Evolutionary conservation across 129 eudicot species (phyloP), one percentile per base, ranked within the genome.

Genomic region (Artemisia tridentata): DNA sequence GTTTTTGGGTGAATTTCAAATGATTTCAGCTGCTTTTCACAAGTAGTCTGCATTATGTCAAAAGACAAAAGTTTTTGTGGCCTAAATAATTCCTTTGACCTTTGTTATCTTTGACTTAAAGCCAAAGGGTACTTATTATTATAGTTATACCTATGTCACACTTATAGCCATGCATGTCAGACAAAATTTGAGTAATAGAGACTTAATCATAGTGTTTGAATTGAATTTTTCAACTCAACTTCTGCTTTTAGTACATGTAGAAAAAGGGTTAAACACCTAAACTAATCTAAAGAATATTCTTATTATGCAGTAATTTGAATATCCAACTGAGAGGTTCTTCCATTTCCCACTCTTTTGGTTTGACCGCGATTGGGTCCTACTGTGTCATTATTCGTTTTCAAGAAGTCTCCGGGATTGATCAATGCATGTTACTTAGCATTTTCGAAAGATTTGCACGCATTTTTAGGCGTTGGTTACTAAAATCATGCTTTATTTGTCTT

Each of bases 81-180:
- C 77, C 70, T 73, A 65, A 81, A 84, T 84, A 75, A 80, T 84
- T 80, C 57, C 67, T 45, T n/a, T 70, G 53, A 54, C 75, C 75
- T 65, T 75, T 72, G 79, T 75, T 82, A 70, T 74, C 85, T 80
- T 80, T 80, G 88, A 80, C 83, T 84, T 70, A 20, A 77, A 84
- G 83, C 78, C 80, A 77, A 84, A 84, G 85, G 57, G 80, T 76
- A 51, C 72, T 68, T 72, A 56, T 75, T 75, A 79, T 59, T 75
- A 65, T 80, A 76, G 50, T 76, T 47, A 59, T 52, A 7, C 71
- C 20, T 45, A 73, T 34, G 64, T 62, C 75, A 78, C 54, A 56
- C 80, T 68, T 45, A 21, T 72, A 2, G 60, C 75, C 83, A 83
- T 79, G 78, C 83, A 83, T 76, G 78, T 76, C 75, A 79, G 67